Percentiles rank a stretch among this genome's conserved stretches.
phyloP scores from a whole-genome alignment of 2,329 filamentous ascomycete species.

The Trichothecium roseum region DNA sequence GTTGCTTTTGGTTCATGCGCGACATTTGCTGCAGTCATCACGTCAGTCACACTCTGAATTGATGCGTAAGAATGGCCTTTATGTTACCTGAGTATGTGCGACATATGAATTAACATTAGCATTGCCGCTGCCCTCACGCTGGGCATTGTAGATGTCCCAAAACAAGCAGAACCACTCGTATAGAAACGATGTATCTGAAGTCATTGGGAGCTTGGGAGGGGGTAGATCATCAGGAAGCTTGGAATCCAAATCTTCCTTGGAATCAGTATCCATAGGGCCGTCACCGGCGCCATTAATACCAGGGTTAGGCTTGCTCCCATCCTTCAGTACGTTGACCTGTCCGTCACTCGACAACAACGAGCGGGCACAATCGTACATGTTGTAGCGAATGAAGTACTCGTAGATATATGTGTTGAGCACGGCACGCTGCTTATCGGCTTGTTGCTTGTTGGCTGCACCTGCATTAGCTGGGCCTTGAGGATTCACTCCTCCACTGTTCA shows the following conservation, averaged over 20 bases:
- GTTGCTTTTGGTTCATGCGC: conserved; percentile 63
- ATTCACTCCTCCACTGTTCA: conserved; percentile 45
- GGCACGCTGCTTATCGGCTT: conserved; percentile 37
- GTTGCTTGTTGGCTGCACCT: conserved; percentile 24
- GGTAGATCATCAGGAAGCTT: conserved; percentile 77
- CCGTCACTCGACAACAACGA: conserved; percentile 58
- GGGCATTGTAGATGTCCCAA: conserved; percentile 88
- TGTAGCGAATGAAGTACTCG: conserved; percentile 80
- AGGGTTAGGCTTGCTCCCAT: conserved; percentile 58
- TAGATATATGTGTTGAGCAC: conserved; percentile 81
- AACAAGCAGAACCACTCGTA: conserved; percentile 97
- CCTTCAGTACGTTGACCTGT: conserved; percentile 56
- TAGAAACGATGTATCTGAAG: conserved; percentile 71
- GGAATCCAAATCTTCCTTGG: conserved; percentile 63
- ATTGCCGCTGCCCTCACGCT: conserved; percentile 58
- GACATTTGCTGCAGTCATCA: conserved; percentile 44
- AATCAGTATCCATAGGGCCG: conserved; percentile 73
- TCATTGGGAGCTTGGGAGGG: conserved; percentile 55
- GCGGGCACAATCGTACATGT: conserved; percentile 75
- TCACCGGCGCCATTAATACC: conserved; percentile 59
- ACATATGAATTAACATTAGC: conserved; percentile 65
- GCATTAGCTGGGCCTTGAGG: conserved; percentile 19
- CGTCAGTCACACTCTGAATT: background rate
- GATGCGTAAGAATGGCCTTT: conserved; percentile 10
- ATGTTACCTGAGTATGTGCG: conserved; percentile 65